Evolutionary conservation across 2,329 filamentous ascomycete species (phyloP).

Genomic region (Cylindrodendrum hubeiense): DNA sequence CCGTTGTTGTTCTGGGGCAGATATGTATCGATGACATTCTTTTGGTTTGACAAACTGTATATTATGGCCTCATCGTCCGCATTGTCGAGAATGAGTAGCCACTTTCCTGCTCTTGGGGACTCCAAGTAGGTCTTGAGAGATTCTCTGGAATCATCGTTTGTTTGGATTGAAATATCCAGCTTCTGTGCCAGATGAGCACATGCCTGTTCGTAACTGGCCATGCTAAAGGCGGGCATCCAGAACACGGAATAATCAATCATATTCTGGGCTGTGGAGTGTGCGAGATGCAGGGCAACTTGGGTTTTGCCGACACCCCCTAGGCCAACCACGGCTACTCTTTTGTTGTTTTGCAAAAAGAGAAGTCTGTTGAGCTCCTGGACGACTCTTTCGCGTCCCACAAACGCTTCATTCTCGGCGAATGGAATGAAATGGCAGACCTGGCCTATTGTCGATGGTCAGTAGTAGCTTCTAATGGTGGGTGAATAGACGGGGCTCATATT

Average conservation of each 20-base stretch:
- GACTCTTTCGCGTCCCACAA: not conserved
- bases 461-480: too few relatives aligned
- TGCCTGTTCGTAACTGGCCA: conserved; percentile 19
- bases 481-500: not conserved
- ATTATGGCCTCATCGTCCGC: conserved; percentile 34
- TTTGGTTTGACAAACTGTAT: not conserved
- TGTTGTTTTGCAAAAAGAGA: not conserved
- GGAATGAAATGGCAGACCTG: too few relatives aligned
- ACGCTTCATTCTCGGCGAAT: not conserved
- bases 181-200: conserved; percentile 1
- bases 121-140: conserved; percentile 29
- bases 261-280: conserved; percentile 8
- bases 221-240: conserved; percentile 22
- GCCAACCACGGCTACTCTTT: not conserved
- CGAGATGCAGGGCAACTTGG: conserved; percentile 4
- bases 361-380: not conserved
- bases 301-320: conserved; percentile 7
- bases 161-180: not conserved
- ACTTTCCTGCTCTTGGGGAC: conserved; percentile 32
- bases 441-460: too few relatives aligned
- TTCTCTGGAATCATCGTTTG: not conserved
- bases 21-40: not conserved
- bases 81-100: conserved; percentile 43
- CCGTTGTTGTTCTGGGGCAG: conserved; percentile 48
- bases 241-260: conserved; percentile 23